A percentile compares a stretch with the other conserved stretches of the same genome.
Evolutionary conservation across 1,284 basidiomycete species (phyloP).

Genomic region (Porogramme epimiltina): DNA sequence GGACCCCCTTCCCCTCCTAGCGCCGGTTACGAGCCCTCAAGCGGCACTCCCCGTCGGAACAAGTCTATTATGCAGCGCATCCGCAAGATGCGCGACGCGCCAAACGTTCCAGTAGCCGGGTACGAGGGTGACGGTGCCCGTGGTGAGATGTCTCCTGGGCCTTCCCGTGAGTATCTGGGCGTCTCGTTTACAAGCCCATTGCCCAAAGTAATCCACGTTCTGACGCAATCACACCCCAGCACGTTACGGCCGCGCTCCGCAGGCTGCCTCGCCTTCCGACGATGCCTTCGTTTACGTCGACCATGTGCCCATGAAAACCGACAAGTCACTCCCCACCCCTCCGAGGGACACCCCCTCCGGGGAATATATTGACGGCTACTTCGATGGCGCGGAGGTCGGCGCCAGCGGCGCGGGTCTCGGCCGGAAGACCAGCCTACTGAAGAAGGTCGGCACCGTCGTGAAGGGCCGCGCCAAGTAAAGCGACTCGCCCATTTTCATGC

Average conservation of each 20-base stretch:
- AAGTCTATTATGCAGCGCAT: constrained; percentile 84
- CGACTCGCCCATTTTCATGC: too few relatives aligned
- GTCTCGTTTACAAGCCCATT: background rate
- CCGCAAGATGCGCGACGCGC: constrained; percentile 79
- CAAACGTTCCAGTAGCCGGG: constrained; percentile 70
- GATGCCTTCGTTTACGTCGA: constrained; percentile 68
- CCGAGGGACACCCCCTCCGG: constrained; percentile 12
- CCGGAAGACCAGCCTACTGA: constrained; percentile 76
- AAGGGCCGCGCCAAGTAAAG: constrained; percentile 41
- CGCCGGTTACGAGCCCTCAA: constrained; percentile 38
- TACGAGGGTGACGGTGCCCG: constrained; percentile 41
- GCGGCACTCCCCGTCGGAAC: constrained; percentile 60
- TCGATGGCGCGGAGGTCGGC: constrained; percentile 41
- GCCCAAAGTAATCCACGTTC: background rate
- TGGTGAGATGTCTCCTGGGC: constrained; percentile 48
- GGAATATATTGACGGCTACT: constrained; percentile 38
- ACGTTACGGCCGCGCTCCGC: constrained; percentile 51
- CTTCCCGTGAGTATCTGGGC: constrained; percentile 40
- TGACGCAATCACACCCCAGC: constrained; percentile 50
- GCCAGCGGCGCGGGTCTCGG: constrained; percentile 48
- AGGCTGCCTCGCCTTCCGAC: constrained; percentile 37
- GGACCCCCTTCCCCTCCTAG: constrained; percentile 27
- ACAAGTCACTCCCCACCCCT: constrained; percentile 69
- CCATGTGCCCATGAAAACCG: constrained; percentile 35
- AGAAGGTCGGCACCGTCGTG: constrained; percentile 74